phyloP scores from a whole-genome alignment of 2,329 filamentous ascomycete genomes.

The Ramularia collo-cygni region DNA sequence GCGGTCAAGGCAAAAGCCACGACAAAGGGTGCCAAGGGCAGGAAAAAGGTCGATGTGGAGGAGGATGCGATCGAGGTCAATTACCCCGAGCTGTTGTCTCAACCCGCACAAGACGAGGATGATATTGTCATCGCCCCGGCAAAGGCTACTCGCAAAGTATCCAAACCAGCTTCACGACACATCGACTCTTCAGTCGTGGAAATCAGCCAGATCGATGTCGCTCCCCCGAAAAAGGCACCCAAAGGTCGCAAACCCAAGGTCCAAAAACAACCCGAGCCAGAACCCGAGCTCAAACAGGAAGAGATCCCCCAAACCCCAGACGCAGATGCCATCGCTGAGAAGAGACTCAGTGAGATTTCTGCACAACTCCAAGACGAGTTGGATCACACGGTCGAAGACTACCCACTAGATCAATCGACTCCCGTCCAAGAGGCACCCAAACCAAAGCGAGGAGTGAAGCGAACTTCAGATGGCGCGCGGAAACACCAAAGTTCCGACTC shows the following conservation, averaged over 20 bases:
- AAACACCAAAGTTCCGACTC: constrained; percentile 25
- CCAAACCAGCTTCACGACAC: constrained; percentile 22
- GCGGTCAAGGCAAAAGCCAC: constrained; percentile 37
- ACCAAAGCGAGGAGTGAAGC: constrained; percentile 30
- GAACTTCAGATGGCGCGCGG: constrained; percentile 32
- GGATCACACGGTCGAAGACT: constrained; percentile 24
- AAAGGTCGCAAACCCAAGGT: constrained; percentile 25
- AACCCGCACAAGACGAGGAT: constrained; percentile 13
- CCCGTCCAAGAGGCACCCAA: constrained; percentile 13
- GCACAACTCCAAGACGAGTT: constrained; percentile 27
- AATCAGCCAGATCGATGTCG: constrained; percentile 18
- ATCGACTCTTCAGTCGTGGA: constrained; percentile 26
- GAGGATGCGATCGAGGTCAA: constrained; percentile 9
- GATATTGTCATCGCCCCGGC: constrained; percentile 9
- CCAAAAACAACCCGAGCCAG: too few species aligned
- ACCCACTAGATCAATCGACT: constrained; percentile 20
- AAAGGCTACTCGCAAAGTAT: constrained; percentile 20
- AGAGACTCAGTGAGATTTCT: constrained; percentile 21
- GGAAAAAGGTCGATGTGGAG: constrained; percentile 12
- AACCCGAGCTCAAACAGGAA: constrained; percentile 19
- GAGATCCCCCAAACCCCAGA: constrained; percentile 13
- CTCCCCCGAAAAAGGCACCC: constrained; percentile 24
- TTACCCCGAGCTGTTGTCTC: constrained; percentile 16
- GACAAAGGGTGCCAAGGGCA: constrained; percentile 38
- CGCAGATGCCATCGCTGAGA: constrained; percentile 9